Evolutionary conservation across 2,329 filamentous ascomycete genomes (phyloP), one percentile per base, ranked within the genome.

Genomic region (Fusarium pseudograminearum): DNA sequence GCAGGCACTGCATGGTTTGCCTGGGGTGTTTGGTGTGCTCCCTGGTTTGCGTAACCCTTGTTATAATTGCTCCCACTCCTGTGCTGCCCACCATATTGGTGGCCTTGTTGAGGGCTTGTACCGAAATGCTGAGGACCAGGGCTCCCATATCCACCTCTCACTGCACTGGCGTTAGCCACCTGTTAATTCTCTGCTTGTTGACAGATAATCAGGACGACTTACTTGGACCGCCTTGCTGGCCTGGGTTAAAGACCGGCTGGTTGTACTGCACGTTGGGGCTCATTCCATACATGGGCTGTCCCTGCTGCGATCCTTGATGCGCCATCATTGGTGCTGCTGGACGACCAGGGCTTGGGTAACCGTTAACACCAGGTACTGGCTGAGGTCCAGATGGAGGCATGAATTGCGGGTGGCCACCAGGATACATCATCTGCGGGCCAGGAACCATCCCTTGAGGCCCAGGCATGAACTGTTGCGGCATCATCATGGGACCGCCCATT

Each of bases 261-360:
- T 90, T 91, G 76, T 91, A 93, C 76, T 91, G 91, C 80, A 90
- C 86, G 55, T 85, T 90, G 44, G 91, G 91, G 74, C 90, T 92
- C 90, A 94, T 93, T 69, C 87, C 91, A 83, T 87, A 94, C 81
- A 84, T 88, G 74, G 83, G 89, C 77, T 97, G 93, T 41, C 94
- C 94, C 78, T 97, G 94, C 76, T 98, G 95, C 30, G 94, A 98
- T 57, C 93, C 93, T 81, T 97, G 93, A 71, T 94, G 94, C 75
- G 91, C 92, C 95, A 98, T 98, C 90, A 97, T 93, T 3, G 93
- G 91, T 15, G 96, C 93, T 22, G 84, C 78, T 30, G 90, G 90
- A 48, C 94, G 89, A 59, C 93, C 90, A 2, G 95, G 95, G 77
- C 95, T 98, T n/a, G 93, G 92, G 76, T 93, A 97, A 18, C 93